phyloP scores from a whole-genome alignment of 2,329 filamentous ascomycete species.

The Fusarium chaquense region DNA sequence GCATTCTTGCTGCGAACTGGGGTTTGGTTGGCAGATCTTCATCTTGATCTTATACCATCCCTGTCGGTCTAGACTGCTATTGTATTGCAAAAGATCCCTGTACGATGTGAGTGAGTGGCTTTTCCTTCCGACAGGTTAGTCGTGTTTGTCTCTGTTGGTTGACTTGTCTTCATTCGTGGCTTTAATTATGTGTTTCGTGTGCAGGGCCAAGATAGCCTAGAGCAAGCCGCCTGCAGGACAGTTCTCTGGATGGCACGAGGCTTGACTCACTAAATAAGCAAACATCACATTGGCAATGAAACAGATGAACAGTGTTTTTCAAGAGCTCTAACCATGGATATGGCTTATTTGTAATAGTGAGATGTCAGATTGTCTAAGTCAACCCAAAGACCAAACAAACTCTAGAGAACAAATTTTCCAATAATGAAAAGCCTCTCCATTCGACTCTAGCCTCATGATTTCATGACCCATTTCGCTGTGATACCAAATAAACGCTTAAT shows the following conservation, averaged over 20 bases:
- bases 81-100: slow-evolving; percentile 27
- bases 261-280: background rate
- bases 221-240: background rate
- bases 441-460: slow-evolving; percentile 19
- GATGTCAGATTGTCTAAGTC: slow-evolving; percentile 24
- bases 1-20: slow-evolving; percentile 16
- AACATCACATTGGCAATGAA: background rate
- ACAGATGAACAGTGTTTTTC: background rate
- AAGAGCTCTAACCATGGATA: slow-evolving; percentile 24
- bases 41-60: slow-evolving; percentile 27
- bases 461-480: slow-evolving; percentile 21
- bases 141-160: background rate
- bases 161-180: background rate
- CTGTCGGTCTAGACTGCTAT: slow-evolving; percentile 14
- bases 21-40: slow-evolving; percentile 23
- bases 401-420: slow-evolving; percentile 12
- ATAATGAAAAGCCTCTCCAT: slow-evolving; percentile 2
- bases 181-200: slow-evolving; percentile 14
- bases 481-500: slow-evolving; percentile 27
- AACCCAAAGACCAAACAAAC: slow-evolving; percentile 24
- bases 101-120: background rate
- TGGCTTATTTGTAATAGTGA: slow-evolving; percentile 33
- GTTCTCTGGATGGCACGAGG: too few relatives aligned
- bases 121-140: slow-evolving; percentile 18
- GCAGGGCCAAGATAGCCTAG: background rate